Evolutionary conservation across 768 basidiomycete genomes (phyloP).

Genomic region (Termitomyces sp.): DNA sequence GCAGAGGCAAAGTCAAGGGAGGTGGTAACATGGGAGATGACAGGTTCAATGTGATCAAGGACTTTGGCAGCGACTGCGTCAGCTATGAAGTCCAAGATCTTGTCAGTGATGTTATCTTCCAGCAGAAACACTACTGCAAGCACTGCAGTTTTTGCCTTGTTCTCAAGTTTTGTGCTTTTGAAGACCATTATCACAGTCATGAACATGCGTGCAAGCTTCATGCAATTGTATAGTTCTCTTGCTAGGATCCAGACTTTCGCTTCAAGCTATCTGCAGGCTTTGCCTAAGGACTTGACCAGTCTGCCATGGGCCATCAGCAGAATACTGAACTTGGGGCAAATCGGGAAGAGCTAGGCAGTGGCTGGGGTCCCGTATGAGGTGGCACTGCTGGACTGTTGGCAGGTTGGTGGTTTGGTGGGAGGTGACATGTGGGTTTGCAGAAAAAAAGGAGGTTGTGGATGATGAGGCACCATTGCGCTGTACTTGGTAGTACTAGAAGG

Average conservation of each 20-base stretch:
- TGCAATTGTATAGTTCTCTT: background rate
- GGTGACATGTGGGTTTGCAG: too few relatives aligned
- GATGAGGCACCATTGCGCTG: too few relatives aligned
- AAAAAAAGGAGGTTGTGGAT: too few relatives aligned
- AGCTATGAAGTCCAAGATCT: background rate
- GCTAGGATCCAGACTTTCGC: background rate
- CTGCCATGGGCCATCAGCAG: background rate
- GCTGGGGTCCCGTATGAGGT: too few relatives aligned
- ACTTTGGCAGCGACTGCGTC: background rate
- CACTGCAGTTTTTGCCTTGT: background rate
- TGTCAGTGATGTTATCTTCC: background rate
- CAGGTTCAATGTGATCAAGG: too few relatives aligned
- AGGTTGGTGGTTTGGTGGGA: too few relatives aligned
- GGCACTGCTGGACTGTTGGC: too few relatives aligned
- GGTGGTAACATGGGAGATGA: too few relatives aligned
- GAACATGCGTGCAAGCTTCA: background rate
- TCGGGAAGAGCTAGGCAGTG: background rate
- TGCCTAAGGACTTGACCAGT: background rate
- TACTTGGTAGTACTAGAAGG: too few relatives aligned
- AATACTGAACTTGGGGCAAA: background rate
- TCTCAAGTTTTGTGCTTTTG: too few relatives aligned
- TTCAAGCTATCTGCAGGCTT: background rate
- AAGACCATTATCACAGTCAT: background rate
- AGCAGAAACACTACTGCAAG: background rate
- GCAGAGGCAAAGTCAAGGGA: too few relatives aligned